These are phyloP conservation scores for Backusella circina DNA, from an alignment of 192 early-diverging fungal genomes.

Conservation along the genomic window DNA sequence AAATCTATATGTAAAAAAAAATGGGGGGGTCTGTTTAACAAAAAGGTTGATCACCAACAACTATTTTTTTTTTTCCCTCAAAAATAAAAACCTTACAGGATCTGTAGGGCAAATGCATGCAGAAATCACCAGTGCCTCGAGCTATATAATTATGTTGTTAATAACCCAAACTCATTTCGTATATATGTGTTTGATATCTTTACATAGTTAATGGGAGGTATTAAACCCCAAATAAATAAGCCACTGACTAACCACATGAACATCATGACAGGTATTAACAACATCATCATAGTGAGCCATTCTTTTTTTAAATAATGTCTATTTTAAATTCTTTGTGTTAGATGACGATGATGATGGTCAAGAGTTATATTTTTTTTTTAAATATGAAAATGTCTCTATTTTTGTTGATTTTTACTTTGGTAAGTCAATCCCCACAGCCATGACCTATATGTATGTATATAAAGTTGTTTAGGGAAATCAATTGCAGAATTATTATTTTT, in stretches of 20 bases:
- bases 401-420: constrained; percentile 54
- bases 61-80: too few relatives aligned
- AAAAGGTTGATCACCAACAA: background rate
- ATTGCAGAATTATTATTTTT: background rate
- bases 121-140: constrained; percentile 73
- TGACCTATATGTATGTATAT: constrained; percentile 58
- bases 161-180: background rate
- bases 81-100: constrained; percentile 66
- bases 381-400: background rate
- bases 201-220: constrained; percentile 53
- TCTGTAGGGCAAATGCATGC: constrained; percentile 91
- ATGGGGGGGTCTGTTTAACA: background rate
- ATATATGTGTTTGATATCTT: background rate
- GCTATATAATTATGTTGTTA: too few relatives aligned
- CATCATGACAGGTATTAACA: constrained; percentile 79
- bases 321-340: too few relatives aligned
- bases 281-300: constrained; percentile 57
- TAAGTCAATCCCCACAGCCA: constrained; percentile 80
- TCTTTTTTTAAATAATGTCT: constrained; percentile 53
- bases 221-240: constrained; percentile 59
- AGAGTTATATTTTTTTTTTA: too few relatives aligned
- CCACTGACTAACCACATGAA: constrained; percentile 76
- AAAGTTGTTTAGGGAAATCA: background rate
- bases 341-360: too few relatives aligned
- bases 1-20: constrained; percentile 40